Base-by-base conservation (phyloP, 2,329 filamentous ascomycete species). In the Pseudogymnoascus sp. region DNA sequence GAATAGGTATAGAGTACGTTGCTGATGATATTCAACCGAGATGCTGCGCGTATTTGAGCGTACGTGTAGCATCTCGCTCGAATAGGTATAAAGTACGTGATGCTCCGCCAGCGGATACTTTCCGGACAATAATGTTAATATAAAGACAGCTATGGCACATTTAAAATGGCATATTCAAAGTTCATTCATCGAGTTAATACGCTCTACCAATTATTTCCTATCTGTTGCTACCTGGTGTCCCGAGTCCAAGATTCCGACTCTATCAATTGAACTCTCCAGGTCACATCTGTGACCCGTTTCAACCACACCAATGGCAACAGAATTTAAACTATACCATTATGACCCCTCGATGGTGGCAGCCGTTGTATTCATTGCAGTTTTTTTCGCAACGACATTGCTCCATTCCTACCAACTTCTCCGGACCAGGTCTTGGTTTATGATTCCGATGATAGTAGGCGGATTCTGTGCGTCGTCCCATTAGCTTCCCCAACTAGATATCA, bases 401-500 rank as follows among this genome's bases (percentile, higher is more conserved):
- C 69, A 70, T 23, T 31, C 46, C 5, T 67, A 64, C 37, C 65
- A 69, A 40, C 12, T 69, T 2, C 1, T 67, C 3, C 12, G 61
- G 3, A 67, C 60, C 11, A 64, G 62, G 56, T 65, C 67, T 14
- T 72, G 68, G 67, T 73, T 70, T 46, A 71, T 71, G 42, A 67
- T 72, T 25, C 71, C 72, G 5, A 59, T 74, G 1, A 28, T 71
- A 7, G 61, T 74, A n/a, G 73, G 72, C 25, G 70, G 71, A 6
- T 64, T 68, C 34, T 72, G 72, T 73, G 65, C 67, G 71, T 61
- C n/a, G n/a, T 36, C 25, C 53, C 36, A 25, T 6, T 6, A 25
- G n/a, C 28, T 8, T 34, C n/a, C 3, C 23, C 12, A 53, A 11
- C 7, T 7, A 34, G 1, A 34, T 6, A 0, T 16, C 1, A 34